These are phyloP conservation scores for Verbascum thapsus DNA, from an alignment of 257 asterid genomes.

Conservation along the genomic window DNA sequence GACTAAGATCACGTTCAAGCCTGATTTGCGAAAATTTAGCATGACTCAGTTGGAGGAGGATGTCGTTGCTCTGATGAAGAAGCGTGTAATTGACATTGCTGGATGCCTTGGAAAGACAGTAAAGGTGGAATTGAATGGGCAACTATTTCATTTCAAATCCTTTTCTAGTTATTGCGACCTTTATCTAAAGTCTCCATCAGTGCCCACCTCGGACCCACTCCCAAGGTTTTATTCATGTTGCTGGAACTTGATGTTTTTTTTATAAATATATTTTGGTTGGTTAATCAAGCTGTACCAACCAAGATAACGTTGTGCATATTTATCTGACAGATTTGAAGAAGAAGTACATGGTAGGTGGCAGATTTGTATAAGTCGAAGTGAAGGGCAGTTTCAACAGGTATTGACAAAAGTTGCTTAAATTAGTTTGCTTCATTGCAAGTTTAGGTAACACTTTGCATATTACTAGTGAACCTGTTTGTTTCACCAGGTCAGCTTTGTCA, in stretches of 20 bases:
- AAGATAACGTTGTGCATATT: not conserved
- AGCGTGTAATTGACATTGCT: constrained; percentile 87
- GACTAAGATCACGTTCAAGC: constrained; percentile 92
- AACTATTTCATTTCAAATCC: constrained; percentile 65
- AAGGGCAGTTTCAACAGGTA: constrained; percentile 98
- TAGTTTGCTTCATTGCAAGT: not conserved
- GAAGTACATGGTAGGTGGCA: constrained; percentile 92
- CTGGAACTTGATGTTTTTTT: constrained; percentile 2
- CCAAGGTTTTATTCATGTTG: constrained; percentile 43
- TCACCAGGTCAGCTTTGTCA: constrained; percentile 92
- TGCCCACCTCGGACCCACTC: constrained; percentile 49
- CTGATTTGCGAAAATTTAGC: constrained; percentile 85
- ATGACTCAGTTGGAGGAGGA: constrained; percentile 89
- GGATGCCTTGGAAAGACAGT: constrained; percentile 93
- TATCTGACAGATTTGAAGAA: constrained; percentile 61
- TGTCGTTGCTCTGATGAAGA: constrained; percentile 91
- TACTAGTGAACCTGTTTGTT: constrained; percentile 22
- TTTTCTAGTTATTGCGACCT: constrained; percentile 82
- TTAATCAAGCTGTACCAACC: not conserved
- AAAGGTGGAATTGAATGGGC: constrained; percentile 86
- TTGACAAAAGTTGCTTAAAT: constrained; percentile 3
- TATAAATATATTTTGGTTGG: not conserved
- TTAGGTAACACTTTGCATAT: constrained; percentile 6
- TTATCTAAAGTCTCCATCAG: constrained; percentile 57
- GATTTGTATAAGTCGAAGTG: constrained; percentile 83